Conservation (phyloP, 2,329 filamentous ascomycete species). For the Chlorencoelia australis region DNA sequence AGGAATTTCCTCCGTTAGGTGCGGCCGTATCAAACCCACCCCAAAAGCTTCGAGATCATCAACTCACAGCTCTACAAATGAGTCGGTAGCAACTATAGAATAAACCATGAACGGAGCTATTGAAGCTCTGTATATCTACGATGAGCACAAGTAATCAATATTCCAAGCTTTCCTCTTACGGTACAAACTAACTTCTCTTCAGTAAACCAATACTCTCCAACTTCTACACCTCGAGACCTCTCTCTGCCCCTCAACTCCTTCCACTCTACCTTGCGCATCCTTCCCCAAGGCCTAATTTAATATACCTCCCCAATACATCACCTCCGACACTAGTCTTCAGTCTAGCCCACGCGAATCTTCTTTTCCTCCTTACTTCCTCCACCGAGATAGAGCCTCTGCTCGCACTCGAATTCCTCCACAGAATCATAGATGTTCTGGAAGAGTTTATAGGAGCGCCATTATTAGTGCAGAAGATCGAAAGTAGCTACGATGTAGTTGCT, state of each 20-base stretch:
- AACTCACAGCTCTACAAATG: too few species aligned
- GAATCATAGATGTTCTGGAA: conserved; percentile 83
- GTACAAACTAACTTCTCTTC: conserved; percentile 16
- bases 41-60: conserved; percentile 1
- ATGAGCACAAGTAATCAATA: conserved; percentile 73
- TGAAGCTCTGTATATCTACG: conserved; percentile 93
- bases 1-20: too few species aligned
- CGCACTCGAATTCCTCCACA: conserved; percentile 88
- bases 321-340: conserved; percentile 86
- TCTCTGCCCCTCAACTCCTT: conserved; percentile 65
- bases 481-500: conserved; percentile 84
- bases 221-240: conserved; percentile 73
- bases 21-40: conserved; percentile 18
- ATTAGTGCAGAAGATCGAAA: conserved; percentile 76
- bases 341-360: conserved; percentile 73
- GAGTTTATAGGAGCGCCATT: conserved; percentile 88
- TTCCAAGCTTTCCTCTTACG: conserved; percentile 2
- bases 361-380: conserved; percentile 78
- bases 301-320: conserved; percentile 72
- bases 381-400: conserved; percentile 81
- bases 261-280: conserved; percentile 81
- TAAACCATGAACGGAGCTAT: conserved; percentile 73
- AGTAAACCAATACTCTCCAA: conserved; percentile 83
- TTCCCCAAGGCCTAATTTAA: conserved; percentile 69
- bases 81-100: conserved; percentile 8